Conservation (phyloP, 345 rosid species). For the Litchi chinensis region DNA sequence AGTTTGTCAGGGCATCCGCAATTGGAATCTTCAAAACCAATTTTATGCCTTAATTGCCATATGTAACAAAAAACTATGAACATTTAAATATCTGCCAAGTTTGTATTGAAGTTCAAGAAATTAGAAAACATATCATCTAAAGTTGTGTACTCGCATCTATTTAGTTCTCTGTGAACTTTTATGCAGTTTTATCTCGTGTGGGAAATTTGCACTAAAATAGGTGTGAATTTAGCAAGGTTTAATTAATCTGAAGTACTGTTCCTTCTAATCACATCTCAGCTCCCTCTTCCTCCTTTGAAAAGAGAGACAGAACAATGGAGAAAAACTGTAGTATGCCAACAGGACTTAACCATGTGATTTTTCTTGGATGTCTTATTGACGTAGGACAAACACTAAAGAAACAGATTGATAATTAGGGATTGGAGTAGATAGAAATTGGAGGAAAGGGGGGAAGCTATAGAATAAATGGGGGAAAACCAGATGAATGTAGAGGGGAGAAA, state of each 20-base stretch:
- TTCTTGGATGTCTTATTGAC: not conserved
- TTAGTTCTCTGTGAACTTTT: not conserved
- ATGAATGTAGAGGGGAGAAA: no score
- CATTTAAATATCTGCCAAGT: not conserved
- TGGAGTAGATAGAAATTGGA: no score
- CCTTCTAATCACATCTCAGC: not conserved
- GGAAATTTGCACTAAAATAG: not conserved
- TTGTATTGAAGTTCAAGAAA: not conserved
- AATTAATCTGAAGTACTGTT: not conserved
- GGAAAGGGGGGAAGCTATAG: no score
- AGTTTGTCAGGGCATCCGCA: not conserved
- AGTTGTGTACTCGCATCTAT: not conserved
- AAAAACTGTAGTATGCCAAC: not conserved
- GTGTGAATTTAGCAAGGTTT: not conserved
- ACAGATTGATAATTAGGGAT: no score
- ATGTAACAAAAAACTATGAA: not conserved
- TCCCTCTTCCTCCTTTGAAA: not conserved
- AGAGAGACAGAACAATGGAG: not conserved
- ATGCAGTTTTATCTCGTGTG: not conserved
- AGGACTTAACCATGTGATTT: not conserved
- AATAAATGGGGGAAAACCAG: no score
- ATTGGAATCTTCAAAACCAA: not conserved
- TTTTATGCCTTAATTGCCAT: not conserved
- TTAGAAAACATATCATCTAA: not conserved
- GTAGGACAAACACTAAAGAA: no score